phyloP scores from a whole-genome alignment of 257 asterid species.

The Asclepias syriaca region DNA sequence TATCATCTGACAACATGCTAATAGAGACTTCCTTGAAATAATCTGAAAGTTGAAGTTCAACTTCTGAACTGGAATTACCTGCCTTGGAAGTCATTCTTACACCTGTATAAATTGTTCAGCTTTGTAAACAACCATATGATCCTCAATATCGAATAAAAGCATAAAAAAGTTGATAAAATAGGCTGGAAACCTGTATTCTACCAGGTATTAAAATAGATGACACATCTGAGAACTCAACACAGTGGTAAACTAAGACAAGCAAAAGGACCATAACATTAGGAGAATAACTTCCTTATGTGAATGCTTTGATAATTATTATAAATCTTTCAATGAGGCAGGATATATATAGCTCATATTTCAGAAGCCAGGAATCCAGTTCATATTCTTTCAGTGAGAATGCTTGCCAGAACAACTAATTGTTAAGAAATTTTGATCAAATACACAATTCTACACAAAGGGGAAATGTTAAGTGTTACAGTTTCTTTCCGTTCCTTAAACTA shows the following conservation, averaged over 20 bases:
- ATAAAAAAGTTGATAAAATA: not conserved
- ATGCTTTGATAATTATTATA: not conserved
- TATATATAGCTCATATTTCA: not conserved
- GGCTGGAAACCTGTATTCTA: not conserved
- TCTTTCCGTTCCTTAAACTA: not conserved
- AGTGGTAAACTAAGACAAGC: not conserved
- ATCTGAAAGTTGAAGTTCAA: slow-evolving; percentile 57
- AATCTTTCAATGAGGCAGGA: not conserved
- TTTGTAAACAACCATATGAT: slow-evolving; percentile 3
- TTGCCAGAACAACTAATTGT: not conserved
- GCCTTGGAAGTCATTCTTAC: slow-evolving; percentile 41
- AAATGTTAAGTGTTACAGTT: not conserved
- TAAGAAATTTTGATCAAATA: not conserved
- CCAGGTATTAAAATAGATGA: not conserved
- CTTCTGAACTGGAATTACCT: slow-evolving; percentile 38
- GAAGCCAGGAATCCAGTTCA: not conserved
- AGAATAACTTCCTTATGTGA: not conserved
- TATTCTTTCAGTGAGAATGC: not conserved
- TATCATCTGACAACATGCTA: slow-evolving; percentile 61
- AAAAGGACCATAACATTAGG: not conserved
- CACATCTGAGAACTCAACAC: not conserved
- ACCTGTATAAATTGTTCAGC: slow-evolving; percentile 37
- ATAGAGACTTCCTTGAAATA: slow-evolving; percentile 41
- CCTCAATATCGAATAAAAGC: not conserved
- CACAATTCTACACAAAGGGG: not conserved